These are phyloP conservation scores for Phylloporus sp. DNA, from an alignment of 1,284 basidiomycete genomes.

Conservation along the genomic window DNA sequence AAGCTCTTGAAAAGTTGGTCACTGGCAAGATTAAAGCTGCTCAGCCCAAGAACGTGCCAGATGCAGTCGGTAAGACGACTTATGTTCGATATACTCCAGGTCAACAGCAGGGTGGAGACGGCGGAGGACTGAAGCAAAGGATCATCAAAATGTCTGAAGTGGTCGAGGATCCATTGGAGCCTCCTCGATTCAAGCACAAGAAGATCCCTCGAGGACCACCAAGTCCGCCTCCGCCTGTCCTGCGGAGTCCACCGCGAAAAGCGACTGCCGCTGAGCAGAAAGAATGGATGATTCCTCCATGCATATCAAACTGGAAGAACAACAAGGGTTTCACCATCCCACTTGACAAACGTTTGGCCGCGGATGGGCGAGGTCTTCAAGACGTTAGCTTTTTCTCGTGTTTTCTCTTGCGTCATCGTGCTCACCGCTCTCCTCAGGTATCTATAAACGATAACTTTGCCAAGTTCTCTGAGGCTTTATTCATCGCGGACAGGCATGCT, in stretches of 20 bases:
- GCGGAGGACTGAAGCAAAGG: conserved; percentile 80
- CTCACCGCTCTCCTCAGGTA: conserved; percentile 53
- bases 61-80: conserved; percentile 75
- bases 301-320: conserved; percentile 99
- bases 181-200: conserved; percentile 97
- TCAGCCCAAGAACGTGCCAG: conserved; percentile 88
- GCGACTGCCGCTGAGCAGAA: conserved; percentile 97
- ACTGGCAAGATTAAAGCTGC: conserved; percentile 97
- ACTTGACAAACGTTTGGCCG: conserved; percentile 96
- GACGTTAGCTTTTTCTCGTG: conserved; percentile 69
- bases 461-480: conserved; percentile 96
- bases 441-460: conserved; percentile 99
- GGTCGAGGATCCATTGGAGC: conserved; percentile 96
- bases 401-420: background rate
- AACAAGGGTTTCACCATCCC: conserved; percentile 99
- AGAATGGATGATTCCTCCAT: conserved; percentile 99
- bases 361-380: conserved; percentile 95
- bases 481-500: conserved; percentile 96
- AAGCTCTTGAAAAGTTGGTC: conserved; percentile 92
- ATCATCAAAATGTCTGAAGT: conserved; percentile 99
- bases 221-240: conserved; percentile 95
- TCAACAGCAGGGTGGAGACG: conserved; percentile 72
- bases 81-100: conserved; percentile 98
- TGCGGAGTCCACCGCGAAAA: conserved; percentile 95
- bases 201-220: conserved; percentile 97